Evolutionary conservation across 148 eudicot genomes (phyloP).

Genomic region (Arbutus unedo): DNA sequence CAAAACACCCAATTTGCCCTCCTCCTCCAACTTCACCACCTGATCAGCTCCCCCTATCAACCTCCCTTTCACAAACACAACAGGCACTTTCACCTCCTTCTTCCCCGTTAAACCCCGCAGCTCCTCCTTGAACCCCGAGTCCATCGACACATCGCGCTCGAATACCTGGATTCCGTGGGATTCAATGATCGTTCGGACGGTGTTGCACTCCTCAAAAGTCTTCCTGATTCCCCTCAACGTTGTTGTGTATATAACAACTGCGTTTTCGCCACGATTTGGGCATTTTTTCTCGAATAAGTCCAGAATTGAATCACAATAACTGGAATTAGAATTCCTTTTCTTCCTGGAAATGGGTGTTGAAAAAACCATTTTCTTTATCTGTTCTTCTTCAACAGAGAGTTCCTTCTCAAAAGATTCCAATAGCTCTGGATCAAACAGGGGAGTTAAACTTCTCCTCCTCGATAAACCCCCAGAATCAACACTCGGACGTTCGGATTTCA

Average conservation of each 20-base stretch:
- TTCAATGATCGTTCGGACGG: constrained; percentile 47
- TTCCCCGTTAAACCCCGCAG: constrained; percentile 56
- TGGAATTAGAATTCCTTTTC: not conserved
- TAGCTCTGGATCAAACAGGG: constrained; percentile 68
- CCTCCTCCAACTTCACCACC: constrained; percentile 69
- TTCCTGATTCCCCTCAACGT: constrained; percentile 87
- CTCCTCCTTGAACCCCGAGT: constrained; percentile 78
- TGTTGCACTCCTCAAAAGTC: constrained; percentile 91
- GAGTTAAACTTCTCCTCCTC: constrained; percentile 53
- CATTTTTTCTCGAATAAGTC: constrained; percentile 38
- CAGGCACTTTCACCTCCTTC: constrained; percentile 61
- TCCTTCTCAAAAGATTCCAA: constrained; percentile 48
- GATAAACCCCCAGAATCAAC: constrained; percentile 35
- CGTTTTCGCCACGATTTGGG: constrained; percentile 64
- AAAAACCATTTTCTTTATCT: constrained; percentile 58
- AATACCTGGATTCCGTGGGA: constrained; percentile 46
- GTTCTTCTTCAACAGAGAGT: constrained; percentile 35
- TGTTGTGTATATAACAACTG: constrained; percentile 66
- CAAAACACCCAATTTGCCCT: constrained; percentile 56
- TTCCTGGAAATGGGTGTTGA: constrained; percentile 20
- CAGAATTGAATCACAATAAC: constrained; percentile 22
- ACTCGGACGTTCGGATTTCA: constrained; percentile 30
- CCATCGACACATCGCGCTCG: constrained; percentile 89
- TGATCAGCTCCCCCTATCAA: constrained; percentile 78
- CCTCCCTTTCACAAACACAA: constrained; percentile 72